phyloP scores from a whole-genome alignment of 257 asterid genomes.

The Przewalskia tangutica region DNA sequence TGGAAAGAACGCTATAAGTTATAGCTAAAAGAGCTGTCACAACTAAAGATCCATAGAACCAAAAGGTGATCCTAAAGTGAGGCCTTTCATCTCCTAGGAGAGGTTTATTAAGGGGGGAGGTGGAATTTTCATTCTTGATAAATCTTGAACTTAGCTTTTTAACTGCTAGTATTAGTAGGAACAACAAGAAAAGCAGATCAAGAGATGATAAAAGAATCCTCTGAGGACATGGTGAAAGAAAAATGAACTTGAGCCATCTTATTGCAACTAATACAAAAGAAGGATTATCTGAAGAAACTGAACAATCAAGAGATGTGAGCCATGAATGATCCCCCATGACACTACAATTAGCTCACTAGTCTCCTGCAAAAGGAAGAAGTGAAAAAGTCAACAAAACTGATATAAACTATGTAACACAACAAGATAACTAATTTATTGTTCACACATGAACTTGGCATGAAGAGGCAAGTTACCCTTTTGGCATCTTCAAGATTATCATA shows the following conservation, averaged over 20 bases:
- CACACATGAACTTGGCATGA: not conserved
- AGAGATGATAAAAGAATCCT: slow-evolving; percentile 32
- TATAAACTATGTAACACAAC: not conserved
- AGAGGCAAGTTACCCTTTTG: not conserved
- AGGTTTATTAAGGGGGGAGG: slow-evolving; percentile 29
- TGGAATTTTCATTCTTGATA: not conserved
- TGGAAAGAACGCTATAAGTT: slow-evolving; percentile 16
- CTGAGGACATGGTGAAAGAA: slow-evolving; percentile 49
- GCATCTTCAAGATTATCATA: not conserved
- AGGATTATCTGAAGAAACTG: slow-evolving; percentile 21
- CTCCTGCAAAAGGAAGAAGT: not conserved
- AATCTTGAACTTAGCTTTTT: slow-evolving; percentile 21
- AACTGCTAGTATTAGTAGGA: slow-evolving; percentile 13
- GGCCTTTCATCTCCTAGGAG: slow-evolving; percentile 27
- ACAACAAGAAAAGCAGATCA: slow-evolving; percentile 28
- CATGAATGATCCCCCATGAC: slow-evolving; percentile 27
- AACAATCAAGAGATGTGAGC: slow-evolving; percentile 38
- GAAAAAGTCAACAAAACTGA: not conserved
- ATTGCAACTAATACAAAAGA: slow-evolving; percentile 6
- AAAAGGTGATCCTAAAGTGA: slow-evolving; percentile 16
- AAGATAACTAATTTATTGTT: not conserved
- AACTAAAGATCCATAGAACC: slow-evolving; percentile 27
- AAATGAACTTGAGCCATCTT: slow-evolving; percentile 30
- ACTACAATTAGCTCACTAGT: not conserved
- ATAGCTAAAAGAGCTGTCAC: slow-evolving; percentile 35